A percentile compares a stretch with the other conserved stretches of the same genome.
Conservation (phyloP, 2,329 filamentous ascomycete species). For the Pseudocercospora cruenta region DNA sequence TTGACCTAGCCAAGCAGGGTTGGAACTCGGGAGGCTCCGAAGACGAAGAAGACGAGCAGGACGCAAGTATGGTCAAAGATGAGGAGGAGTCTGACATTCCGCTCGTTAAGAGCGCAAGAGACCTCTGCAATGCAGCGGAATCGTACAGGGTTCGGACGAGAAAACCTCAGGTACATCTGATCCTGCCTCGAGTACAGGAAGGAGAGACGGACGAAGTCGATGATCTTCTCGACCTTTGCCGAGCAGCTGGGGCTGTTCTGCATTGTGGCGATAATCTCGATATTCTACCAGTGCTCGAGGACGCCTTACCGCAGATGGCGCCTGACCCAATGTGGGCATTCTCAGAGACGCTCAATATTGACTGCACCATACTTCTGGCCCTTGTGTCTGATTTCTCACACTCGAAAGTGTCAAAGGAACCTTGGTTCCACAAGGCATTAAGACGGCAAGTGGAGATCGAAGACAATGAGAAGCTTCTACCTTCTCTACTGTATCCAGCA, state of each 20-base stretch:
- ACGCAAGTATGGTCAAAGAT: slow-evolving; percentile 40
- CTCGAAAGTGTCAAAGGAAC: slow-evolving; percentile 49
- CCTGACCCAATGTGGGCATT: slow-evolving; percentile 45
- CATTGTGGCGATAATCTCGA: slow-evolving; percentile 36
- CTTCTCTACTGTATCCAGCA: slow-evolving; percentile 65
- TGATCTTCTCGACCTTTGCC: slow-evolving; percentile 59
- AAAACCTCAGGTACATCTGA: slow-evolving; percentile 62
- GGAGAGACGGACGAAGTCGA: slow-evolving; percentile 59
- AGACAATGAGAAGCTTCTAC: slow-evolving; percentile 61
- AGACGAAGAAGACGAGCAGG: slow-evolving; percentile 41
- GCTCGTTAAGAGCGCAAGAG: slow-evolving; percentile 62
- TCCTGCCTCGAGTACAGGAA: slow-evolving; percentile 62
- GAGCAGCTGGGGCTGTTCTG: slow-evolving; percentile 51
- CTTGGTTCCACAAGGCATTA: slow-evolving; percentile 64
- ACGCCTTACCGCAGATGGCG: slow-evolving; percentile 39
- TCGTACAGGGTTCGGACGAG: slow-evolving; percentile 62
- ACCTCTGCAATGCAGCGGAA: slow-evolving; percentile 61
- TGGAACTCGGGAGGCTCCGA: slow-evolving; percentile 59
- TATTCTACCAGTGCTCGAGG: slow-evolving; percentile 27
- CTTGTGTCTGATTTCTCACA: slow-evolving; percentile 76
- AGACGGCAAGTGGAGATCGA: slow-evolving; percentile 68
- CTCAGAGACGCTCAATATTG: slow-evolving; percentile 58
- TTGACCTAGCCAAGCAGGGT: slow-evolving; percentile 70
- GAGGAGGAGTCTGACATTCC: slow-evolving; percentile 59
- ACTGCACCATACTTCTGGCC: slow-evolving; percentile 72